Base-by-base conservation (phyloP, 116 monocot genomes). In the Cymodocea nodosa region DNA sequence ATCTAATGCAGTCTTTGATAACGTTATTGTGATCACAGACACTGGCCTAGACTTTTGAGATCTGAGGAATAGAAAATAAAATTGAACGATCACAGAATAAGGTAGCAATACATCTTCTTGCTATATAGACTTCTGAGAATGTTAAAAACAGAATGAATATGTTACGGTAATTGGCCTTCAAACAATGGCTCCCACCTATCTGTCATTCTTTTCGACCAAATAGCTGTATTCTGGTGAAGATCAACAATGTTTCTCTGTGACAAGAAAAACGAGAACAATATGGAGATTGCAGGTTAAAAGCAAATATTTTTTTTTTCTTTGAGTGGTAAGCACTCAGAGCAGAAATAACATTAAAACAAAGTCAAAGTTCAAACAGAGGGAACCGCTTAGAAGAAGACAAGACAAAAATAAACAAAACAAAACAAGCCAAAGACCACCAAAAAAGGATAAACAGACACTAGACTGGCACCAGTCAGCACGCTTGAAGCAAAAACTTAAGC, bases 141-240 rank as follows among this genome's bases (percentile, higher is more conserved):
- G n/a, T 2, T 24, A 23, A 18, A 34, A 69, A 13, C 4, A 18
- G 23, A 44, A 5, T 22, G 39, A 14, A 13, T 35, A 1, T 74
- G 84, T 84, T 79, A 92, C 92, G 87, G 87, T 51, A 92, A 80
- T 14, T 87, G 74, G 51, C 85, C 92, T 85, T 92, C 87, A 66
- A 84, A 87, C 57, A 92, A 75, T 56, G 92, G 92, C 56, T 92
- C 92, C 87, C 89, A 85, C 55, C 76, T 83, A 72, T 93, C 85
- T 60, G 84, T 89, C 73, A 89, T 85, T 60, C 89, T 89, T 51
- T 73, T 82, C 14, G 93, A 93, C 39, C 80, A 79, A 74, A 82
- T 81, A 5, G 67, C 40, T 62, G 89, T 93, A 69, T 60, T 83
- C 50, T 93, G 93, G 66, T 93, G 85, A 61, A 93, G 89, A 53